phyloP scores from a whole-genome alignment of 2,329 filamentous ascomycete genomes.

The Colletotrichum truncatum region DNA sequence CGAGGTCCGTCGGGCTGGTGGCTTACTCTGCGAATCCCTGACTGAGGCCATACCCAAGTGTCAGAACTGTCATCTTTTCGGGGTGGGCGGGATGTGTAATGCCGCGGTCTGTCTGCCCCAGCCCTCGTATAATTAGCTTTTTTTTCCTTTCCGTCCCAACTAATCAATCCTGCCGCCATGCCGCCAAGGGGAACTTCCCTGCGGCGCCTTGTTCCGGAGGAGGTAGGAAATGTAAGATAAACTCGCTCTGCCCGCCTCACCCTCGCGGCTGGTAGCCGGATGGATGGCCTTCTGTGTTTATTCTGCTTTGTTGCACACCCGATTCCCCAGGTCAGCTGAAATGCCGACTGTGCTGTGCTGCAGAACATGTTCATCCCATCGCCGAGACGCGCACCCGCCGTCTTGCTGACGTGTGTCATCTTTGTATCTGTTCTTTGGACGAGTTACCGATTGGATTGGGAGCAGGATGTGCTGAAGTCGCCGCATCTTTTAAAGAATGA shows the following conservation, averaged over 20 bases:
- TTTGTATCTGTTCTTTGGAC: constrained; percentile 1
- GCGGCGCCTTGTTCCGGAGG: not conserved
- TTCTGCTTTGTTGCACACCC: no score
- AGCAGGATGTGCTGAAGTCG: not conserved
- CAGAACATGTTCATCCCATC: constrained; percentile 11
- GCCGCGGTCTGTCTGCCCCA: not conserved
- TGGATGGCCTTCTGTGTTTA: no score
- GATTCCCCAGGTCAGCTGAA: not conserved
- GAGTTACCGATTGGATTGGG: not conserved
- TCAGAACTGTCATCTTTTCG: not conserved
- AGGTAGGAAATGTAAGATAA: not conserved
- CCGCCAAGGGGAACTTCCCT: not conserved
- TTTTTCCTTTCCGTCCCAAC: not conserved
- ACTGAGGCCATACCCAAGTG: not conserved
- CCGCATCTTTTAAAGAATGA: not conserved
- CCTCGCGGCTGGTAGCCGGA: no score
- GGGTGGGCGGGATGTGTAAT: not conserved
- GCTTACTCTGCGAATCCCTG: not conserved
- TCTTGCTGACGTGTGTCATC: not conserved
- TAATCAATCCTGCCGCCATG: not conserved
- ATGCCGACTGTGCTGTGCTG: not conserved
- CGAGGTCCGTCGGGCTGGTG: constrained; percentile 11
- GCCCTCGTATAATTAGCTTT: constrained; percentile 6
- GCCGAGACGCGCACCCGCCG: not conserved
- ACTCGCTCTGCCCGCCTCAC: not conserved